phyloP scores from a whole-genome alignment of 2,329 filamentous ascomycete genomes.

The Magnaporthiopsis poae region DNA sequence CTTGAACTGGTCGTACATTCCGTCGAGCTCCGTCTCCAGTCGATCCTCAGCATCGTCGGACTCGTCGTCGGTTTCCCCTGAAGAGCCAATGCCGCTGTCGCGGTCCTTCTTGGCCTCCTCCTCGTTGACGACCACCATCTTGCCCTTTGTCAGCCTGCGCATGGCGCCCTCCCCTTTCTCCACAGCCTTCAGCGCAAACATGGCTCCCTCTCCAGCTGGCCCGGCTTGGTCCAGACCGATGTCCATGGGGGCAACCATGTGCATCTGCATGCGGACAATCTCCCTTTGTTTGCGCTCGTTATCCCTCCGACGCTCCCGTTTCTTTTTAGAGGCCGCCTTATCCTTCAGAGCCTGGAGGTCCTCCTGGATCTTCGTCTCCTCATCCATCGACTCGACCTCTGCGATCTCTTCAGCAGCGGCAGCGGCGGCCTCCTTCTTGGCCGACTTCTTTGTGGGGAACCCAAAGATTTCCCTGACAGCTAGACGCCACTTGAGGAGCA shows the following conservation, averaged over 20 bases:
- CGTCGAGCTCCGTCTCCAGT: conserved; percentile 76
- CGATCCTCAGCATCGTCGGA: conserved; percentile 71
- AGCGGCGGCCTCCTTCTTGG: conserved; percentile 31
- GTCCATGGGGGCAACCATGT: conserved; percentile 92
- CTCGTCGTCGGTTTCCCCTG: conserved; percentile 48
- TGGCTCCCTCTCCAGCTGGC: conserved; percentile 66
- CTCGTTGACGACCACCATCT: conserved; percentile 61
- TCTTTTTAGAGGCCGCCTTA: conserved; percentile 64
- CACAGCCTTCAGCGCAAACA: conserved; percentile 76
- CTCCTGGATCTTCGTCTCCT: conserved; percentile 81
- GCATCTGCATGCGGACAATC: conserved; percentile 89
- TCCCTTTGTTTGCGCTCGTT: conserved; percentile 94
- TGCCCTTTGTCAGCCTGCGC: conserved; percentile 61
- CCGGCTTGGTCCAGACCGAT: conserved; percentile 85
- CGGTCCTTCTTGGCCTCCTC: conserved; percentile 46
- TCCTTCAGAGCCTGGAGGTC: conserved; percentile 77
- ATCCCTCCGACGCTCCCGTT: conserved; percentile 72
- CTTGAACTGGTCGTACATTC: conserved; percentile 77
- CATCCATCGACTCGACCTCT: conserved; percentile 82
- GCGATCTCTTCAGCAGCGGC: conserved; percentile 60
- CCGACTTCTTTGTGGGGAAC: conserved; percentile 63
- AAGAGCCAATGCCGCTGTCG: conserved; percentile 48
- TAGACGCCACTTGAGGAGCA: conserved; percentile 78
- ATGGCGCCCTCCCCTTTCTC: conserved; percentile 63
- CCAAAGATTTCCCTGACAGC: conserved; percentile 86